Evolutionary conservation across 2,329 filamentous ascomycete genomes (phyloP), one percentile per base, ranked within the genome.

Genomic region (Paecilomyces sp.): DNA sequence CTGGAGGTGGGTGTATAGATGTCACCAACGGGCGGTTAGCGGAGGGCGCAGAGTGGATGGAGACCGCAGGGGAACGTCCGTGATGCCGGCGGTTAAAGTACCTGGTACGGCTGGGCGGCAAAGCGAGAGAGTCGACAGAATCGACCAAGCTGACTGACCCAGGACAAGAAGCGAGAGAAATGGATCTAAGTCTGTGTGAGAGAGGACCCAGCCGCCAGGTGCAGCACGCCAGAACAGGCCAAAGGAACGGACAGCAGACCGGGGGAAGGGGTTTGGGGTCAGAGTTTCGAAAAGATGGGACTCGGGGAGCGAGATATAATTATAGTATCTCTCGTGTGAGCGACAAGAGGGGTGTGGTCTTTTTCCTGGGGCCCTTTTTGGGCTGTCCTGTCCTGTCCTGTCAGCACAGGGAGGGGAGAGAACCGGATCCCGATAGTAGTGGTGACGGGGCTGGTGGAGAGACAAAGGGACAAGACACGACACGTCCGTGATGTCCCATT

Each of bases 31-130:
- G 41, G 41, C 41, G 41, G 41, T 9, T 47, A 47, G n/a, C 41
- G 51, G 51, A 53, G 51, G 4, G 24, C 22, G 51, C 13, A 30
- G 24, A 53, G 51, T 53, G 51, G 51, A 13, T 25, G 24, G 24
- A 25, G 22, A 24, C 51, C 22, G 51, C 51, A 53, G 51, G 51
- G 31, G 6, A 33, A 33, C 31, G 54, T 33, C 52, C 22, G 55
- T 47, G 55, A 50, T 30, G 36, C 24, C 30, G 63, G 67, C 67
- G 67, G 66, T 65, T 68, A 67, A 57, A 62, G 60, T 63, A n/a
- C n/a, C n/a, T n/a, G n/a, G n/a, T n/a, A 58, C 62, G 63, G 64
- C 61, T 59, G 65, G 41, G 65, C 65, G 64, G 64, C 64, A 68
- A 62, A 66, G 63, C 58, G 60, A 54, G 55, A 60, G 64, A 61